These are phyloP conservation scores for Podila horticola DNA, from an alignment of 192 early-diverging fungal genomes.

Conservation along the genomic window DNA sequence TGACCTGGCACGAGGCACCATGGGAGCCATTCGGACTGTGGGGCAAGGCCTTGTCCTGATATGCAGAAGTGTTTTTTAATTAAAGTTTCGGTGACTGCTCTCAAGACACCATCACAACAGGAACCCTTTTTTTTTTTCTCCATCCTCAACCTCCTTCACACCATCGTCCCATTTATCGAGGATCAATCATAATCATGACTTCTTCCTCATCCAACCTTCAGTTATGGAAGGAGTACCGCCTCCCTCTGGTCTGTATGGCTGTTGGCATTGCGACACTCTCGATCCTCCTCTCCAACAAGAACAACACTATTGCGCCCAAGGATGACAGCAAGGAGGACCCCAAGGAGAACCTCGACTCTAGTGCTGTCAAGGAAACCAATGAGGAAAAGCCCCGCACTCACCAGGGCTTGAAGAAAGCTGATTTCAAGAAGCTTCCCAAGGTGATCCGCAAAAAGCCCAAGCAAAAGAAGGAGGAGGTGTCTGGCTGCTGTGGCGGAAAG, in stretches of 20 bases:
- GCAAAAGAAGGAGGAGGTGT: conserved; percentile 26
- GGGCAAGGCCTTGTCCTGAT: background rate
- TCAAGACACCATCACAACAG: background rate
- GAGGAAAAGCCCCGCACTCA: conserved; percentile 33
- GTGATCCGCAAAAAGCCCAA: conserved; percentile 53
- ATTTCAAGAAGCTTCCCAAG: conserved; percentile 37
- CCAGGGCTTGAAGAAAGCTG: conserved; percentile 46
- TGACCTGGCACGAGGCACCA: conserved; percentile 31
- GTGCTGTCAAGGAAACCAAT: conserved; percentile 4
- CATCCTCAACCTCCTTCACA: too few relatives aligned
- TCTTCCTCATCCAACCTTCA: conserved; percentile 38
- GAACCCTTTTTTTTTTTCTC: background rate
- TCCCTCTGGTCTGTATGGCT: conserved; percentile 49
- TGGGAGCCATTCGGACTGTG: conserved; percentile 9
- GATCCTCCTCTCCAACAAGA: conserved; percentile 35
- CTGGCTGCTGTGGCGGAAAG: conserved; percentile 50
- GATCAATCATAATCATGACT: conserved; percentile 8
- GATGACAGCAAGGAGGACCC: conserved; percentile 8
- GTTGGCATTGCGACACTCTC: conserved; percentile 46
- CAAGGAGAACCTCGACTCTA: background rate
- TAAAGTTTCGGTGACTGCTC: background rate
- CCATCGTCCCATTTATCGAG: too few relatives aligned
- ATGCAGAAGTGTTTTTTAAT: too few relatives aligned
- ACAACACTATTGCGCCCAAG: conserved; percentile 9
- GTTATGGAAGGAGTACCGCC: conserved; percentile 51